phyloP scores from a whole-genome alignment of 2,329 filamentous ascomycete genomes.

The Aureobasidium sp. region DNA sequence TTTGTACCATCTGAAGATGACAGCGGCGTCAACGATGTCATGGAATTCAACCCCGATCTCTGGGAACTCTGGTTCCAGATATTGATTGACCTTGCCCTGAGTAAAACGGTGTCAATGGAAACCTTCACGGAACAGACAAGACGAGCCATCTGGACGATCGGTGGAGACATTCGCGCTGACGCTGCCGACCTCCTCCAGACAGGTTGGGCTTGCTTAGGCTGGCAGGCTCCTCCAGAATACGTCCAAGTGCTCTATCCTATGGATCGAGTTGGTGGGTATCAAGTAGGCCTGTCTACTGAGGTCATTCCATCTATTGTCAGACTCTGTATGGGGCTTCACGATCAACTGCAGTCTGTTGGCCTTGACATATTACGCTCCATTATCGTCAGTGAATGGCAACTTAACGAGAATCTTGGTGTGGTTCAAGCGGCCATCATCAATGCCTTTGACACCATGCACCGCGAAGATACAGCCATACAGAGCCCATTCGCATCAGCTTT shows the following conservation, averaged over 20 bases:
- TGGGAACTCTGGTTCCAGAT: constrained; percentile 94
- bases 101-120: constrained; percentile 79
- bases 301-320: constrained; percentile 88
- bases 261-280: constrained; percentile 84
- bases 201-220: constrained; percentile 93
- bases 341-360: constrained; percentile 78
- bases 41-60: constrained; percentile 76
- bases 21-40: constrained; percentile 49
- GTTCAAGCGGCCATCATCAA: constrained; percentile 97
- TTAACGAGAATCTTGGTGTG: constrained; percentile 83
- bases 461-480: constrained; percentile 30
- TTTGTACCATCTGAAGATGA: constrained; percentile 81
- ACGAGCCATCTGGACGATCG: constrained; percentile 96
- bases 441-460: constrained; percentile 82
- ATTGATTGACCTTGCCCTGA: constrained; percentile 79
- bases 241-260: constrained; percentile 61
- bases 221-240: constrained; percentile 82
- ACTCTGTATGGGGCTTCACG: constrained; percentile 89
- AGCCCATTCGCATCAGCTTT: constrained; percentile 38
- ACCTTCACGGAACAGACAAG: constrained; percentile 96
- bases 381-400: constrained; percentile 96
- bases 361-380: constrained; percentile 93
- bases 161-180: constrained; percentile 86
- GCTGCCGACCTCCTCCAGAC: constrained; percentile 77
- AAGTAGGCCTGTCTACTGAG: constrained; percentile 94